Conservation (phyloP, 108 stramenopile genomes). For the Skeletonema marinoi region DNA sequence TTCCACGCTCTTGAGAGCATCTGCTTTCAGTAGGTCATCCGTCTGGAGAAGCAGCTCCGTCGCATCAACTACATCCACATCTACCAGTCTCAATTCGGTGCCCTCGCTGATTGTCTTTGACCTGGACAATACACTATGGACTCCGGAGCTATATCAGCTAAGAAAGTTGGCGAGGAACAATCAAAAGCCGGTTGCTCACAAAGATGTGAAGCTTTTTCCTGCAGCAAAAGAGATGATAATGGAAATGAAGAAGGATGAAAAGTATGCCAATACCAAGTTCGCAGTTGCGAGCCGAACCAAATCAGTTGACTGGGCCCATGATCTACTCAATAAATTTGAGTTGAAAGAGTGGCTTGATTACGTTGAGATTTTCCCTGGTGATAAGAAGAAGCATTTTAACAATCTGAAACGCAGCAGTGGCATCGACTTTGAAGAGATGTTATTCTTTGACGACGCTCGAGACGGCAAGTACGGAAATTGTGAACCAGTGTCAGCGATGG, state of each 20-base stretch:
- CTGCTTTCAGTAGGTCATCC: neutral
- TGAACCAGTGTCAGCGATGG: conserved; percentile 66
- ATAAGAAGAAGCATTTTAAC: conserved; percentile 59
- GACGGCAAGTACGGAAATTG: conserved; percentile 78
- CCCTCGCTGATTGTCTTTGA: conserved; percentile 55
- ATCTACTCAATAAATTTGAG: conserved; percentile 60
- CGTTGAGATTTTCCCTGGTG: conserved; percentile 77
- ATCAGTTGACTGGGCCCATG: conserved; percentile 69
- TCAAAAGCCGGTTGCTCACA: conserved; percentile 53
- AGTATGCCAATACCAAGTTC: conserved; percentile 49
- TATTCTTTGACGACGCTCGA: conserved; percentile 65
- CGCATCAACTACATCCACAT: neutral
- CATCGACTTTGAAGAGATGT: conserved; percentile 49
- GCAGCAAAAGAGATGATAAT: conserved; percentile 55
- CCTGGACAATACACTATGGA: conserved; percentile 63
- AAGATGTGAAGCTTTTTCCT: conserved; percentile 67
- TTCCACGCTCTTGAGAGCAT: neutral
- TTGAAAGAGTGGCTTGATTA: conserved; percentile 56
- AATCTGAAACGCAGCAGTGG: conserved; percentile 39
- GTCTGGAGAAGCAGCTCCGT: neutral
- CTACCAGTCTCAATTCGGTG: conserved; percentile 13
- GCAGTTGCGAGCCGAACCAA: conserved; percentile 79
- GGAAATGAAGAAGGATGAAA: conserved; percentile 25
- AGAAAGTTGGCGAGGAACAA: conserved; percentile 54
- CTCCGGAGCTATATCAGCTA: conserved; percentile 78